Conservation (phyloP, 2,329 filamentous ascomycete genomes). For the Sarocladiaceae sp. region DNA sequence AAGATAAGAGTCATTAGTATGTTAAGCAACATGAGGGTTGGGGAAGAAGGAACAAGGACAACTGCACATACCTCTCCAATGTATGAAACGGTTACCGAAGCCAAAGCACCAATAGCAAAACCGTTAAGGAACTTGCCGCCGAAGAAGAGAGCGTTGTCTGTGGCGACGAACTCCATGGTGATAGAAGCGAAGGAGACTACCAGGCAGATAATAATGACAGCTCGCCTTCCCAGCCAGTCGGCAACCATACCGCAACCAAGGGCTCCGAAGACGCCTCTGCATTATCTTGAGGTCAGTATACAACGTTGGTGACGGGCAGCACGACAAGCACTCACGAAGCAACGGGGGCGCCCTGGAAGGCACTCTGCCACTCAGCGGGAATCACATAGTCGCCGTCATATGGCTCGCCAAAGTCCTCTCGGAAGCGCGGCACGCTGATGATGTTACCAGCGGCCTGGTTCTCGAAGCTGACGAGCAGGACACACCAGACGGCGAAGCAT, state of each 20-base stretch:
- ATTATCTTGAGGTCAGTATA: slow-evolving; percentile 9
- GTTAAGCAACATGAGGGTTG: not conserved
- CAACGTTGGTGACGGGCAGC: not conserved
- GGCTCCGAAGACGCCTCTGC: slow-evolving; percentile 20
- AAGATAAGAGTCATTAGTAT: not conserved
- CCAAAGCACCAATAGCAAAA: slow-evolving; percentile 25
- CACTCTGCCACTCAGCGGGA: slow-evolving; percentile 35
- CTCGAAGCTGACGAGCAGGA: slow-evolving; percentile 33
- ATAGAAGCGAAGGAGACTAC: slow-evolving; percentile 29
- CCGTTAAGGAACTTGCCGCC: slow-evolving; percentile 36
- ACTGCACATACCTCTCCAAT: slow-evolving; percentile 19
- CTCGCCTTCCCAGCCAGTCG: slow-evolving; percentile 28
- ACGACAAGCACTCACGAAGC: slow-evolving; percentile 22
- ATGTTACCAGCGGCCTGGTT: slow-evolving; percentile 34
- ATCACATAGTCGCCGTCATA: slow-evolving; percentile 32
- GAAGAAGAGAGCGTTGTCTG: slow-evolving; percentile 33
- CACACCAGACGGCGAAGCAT: slow-evolving; percentile 31
- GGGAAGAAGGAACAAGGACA: not conserved
- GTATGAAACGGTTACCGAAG: slow-evolving; percentile 22
- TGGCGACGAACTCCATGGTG: slow-evolving; percentile 34
- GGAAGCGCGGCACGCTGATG: slow-evolving; percentile 36
- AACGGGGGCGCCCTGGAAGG: slow-evolving; percentile 35
- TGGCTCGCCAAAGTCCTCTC: slow-evolving; percentile 34
- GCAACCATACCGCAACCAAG: slow-evolving; percentile 27
- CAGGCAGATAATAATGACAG: slow-evolving; percentile 27